Evolutionary conservation across 306 rosid species (phyloP).

Genomic region (Cucurbita pepo): DNA sequence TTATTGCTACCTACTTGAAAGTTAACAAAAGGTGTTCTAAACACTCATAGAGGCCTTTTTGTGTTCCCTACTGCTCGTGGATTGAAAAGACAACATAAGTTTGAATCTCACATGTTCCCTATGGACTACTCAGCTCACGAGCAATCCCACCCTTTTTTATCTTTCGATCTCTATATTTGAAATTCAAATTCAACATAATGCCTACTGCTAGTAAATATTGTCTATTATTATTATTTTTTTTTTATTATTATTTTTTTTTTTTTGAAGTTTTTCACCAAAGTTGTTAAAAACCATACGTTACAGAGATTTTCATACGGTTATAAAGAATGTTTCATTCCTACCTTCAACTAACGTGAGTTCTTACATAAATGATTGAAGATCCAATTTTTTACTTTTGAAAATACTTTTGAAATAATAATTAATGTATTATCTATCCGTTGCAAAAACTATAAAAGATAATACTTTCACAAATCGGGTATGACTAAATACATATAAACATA

Average conservation of each 20-base stretch:
- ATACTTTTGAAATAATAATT: too few relatives aligned
- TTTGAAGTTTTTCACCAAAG: too few relatives aligned
- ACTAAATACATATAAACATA: neutral
- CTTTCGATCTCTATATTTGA: neutral
- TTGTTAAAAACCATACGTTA: too few relatives aligned
- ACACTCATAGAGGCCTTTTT: neutral
- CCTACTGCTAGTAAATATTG: too few relatives aligned
- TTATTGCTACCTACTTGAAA: neutral
- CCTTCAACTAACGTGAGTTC: too few relatives aligned
- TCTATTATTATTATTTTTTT: too few relatives aligned
- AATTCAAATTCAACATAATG: neutral
- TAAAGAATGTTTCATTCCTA: too few relatives aligned
- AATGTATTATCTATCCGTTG: too few relatives aligned
- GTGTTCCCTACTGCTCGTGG: neutral
- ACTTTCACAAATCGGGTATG: neutral
- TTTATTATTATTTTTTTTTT: too few relatives aligned
- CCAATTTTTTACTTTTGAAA: too few relatives aligned
- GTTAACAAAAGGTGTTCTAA: neutral
- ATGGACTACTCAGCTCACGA: slow-evolving; percentile 1
- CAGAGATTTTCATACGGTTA: too few relatives aligned
- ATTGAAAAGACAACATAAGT: neutral
- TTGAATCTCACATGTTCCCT: neutral
- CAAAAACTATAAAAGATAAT: neutral
- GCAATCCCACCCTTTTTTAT: neutral
- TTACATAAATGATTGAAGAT: too few relatives aligned